Evolutionary conservation across 495 filamentous ascomycete genomes (phyloP).

Genomic region (Echria macrotheca): DNA sequence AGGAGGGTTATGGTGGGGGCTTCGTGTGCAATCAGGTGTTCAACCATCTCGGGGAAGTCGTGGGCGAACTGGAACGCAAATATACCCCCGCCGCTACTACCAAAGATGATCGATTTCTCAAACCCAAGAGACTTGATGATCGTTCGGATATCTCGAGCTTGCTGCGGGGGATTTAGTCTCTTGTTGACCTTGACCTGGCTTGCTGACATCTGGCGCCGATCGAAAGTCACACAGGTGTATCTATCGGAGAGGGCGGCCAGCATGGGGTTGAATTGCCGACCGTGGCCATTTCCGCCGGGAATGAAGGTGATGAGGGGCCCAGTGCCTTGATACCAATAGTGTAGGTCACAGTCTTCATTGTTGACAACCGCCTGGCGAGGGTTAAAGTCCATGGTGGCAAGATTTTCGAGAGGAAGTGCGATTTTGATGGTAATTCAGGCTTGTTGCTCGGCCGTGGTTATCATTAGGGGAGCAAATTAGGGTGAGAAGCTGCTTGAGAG

Average conservation of each 20-base stretch:
- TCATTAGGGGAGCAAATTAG: too few relatives aligned
- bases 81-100: constrained; percentile 24
- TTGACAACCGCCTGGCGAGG: constrained; percentile 9
- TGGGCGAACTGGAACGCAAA: constrained; percentile 25
- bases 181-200: constrained; percentile 11
- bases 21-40: constrained; percentile 25
- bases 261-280: constrained; percentile 19
- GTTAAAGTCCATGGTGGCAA: background rate
- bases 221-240: constrained; percentile 24
- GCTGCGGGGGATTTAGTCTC: constrained; percentile 18
- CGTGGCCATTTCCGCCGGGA: constrained; percentile 27
- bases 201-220: constrained; percentile 27
- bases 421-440: too few relatives aligned
- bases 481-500: too few relatives aligned
- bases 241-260: constrained; percentile 15
- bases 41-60: constrained; percentile 22
- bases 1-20: constrained; percentile 18
- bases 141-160: constrained; percentile 22
- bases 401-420: background rate
- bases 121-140: constrained; percentile 20
- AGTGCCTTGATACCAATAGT: constrained; percentile 25
- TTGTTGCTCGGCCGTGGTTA: too few relatives aligned
- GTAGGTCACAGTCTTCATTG: constrained; percentile 24
- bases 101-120: constrained; percentile 22
- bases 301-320: constrained; percentile 24